These are phyloP conservation scores for Flueggea neowawraea DNA, from an alignment of 441 rosid species.

Conservation along the genomic window DNA sequence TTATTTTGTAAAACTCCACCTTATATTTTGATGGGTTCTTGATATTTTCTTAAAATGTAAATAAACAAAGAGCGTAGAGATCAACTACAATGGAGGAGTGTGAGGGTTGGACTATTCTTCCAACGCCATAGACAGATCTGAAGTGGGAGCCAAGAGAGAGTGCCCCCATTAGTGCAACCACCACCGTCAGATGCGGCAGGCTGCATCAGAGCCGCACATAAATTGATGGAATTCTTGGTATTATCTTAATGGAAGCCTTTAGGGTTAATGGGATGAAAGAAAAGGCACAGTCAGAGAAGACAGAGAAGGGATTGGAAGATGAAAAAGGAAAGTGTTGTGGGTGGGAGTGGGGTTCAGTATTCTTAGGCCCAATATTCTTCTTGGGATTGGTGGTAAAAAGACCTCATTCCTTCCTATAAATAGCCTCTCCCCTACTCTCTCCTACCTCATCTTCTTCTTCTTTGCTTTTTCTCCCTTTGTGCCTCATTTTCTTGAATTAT, in stretches of 20 bases:
- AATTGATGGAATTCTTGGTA: conserved; percentile 7
- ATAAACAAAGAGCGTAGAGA: too few relatives aligned
- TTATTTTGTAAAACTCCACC: too few relatives aligned
- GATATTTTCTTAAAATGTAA: too few relatives aligned
- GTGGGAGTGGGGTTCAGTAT: too few relatives aligned
- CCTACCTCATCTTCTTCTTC: too few relatives aligned
- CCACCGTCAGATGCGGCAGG: conserved; percentile 48
- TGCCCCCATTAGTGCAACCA: conserved; percentile 30
- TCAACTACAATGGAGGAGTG: neutral
- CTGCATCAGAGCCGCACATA: conserved; percentile 46
- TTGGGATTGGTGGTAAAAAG: conserved; percentile 80
- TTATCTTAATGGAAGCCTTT: neutral
- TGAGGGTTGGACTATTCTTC: neutral
- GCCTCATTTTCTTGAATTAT: too few relatives aligned
- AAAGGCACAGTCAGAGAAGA: too few relatives aligned
- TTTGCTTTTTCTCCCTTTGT: too few relatives aligned
- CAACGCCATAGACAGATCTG: conserved; percentile 28
- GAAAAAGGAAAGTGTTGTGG: too few relatives aligned
- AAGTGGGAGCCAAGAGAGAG: conserved; percentile 21
- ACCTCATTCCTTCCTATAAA: conserved; percentile 43
- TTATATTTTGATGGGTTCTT: too few relatives aligned
- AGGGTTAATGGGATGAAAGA: conserved; percentile 27
- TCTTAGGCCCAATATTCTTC: conserved; percentile 63
- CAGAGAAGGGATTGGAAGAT: too few relatives aligned
- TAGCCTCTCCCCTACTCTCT: conserved; percentile 17